A percentile compares a stretch with the other conserved stretches of the same genome.
These are phyloP conservation scores for Leccinum longicurvipes DNA, from an alignment of 768 basidiomycete species.

Conservation along the genomic window DNA sequence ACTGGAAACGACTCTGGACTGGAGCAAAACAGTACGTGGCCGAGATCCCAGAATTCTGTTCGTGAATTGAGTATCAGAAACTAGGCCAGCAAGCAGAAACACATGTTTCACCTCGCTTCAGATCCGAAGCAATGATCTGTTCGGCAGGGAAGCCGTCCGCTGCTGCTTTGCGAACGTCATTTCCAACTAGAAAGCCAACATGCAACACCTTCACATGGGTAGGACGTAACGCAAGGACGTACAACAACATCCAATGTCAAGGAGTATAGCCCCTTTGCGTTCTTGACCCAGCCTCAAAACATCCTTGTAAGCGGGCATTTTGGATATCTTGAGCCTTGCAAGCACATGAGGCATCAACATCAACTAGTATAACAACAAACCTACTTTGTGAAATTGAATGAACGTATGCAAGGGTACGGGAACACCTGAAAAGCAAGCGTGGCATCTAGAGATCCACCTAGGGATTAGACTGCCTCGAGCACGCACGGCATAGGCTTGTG, in stretches of 20 bases:
- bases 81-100: not conserved
- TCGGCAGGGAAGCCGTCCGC: conserved; percentile 39
- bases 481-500: conserved; percentile 31
- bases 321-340: conserved; percentile 20
- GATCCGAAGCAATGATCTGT: conserved; percentile 38
- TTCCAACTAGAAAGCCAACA: conserved; percentile 34
- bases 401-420: conserved; percentile 24
- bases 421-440: conserved; percentile 11
- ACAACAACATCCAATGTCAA: conserved; percentile 48
- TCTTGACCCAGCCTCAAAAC: conserved; percentile 37
- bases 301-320: conserved; percentile 18
- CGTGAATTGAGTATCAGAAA: not conserved
- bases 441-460: not conserved
- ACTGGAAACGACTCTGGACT: conserved; percentile 51
- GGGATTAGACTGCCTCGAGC: not conserved
- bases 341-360: not conserved
- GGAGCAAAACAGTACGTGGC: conserved; percentile 57
- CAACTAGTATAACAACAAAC: not conserved
- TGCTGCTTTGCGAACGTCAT: conserved; percentile 39
- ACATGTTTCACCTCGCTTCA: conserved; percentile 33
- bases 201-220: not conserved
- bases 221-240: conserved; percentile 4
- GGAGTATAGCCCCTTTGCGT: conserved; percentile 35
- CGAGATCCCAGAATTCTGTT: conserved; percentile 58
- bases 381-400: conserved; percentile 19